Evolutionary conservation across 345 rosid species (phyloP), one percentile per base, ranked within the genome.

Genomic region (Populus tremula): DNA sequence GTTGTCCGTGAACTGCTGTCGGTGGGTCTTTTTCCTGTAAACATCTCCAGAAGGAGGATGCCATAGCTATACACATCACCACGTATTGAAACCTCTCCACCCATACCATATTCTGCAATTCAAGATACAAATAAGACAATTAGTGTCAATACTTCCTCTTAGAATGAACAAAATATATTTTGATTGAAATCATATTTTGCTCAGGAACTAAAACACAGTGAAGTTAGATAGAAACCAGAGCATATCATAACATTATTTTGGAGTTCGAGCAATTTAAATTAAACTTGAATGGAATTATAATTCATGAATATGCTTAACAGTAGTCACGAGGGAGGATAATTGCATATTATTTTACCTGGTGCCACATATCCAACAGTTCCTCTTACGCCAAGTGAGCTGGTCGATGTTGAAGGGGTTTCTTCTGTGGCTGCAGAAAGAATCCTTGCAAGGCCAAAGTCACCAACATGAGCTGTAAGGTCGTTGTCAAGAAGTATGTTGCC

Each of bases 351-450:
- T 13, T 13, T 68, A 70, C 82, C 82, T 74, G 78, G 78, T 16
- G 78, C 78, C 27, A 75, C 71, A 69, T 80, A 80, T 33, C 82
- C 82, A 27, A 80, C 53, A 0, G 82, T 80, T 70, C 82, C 78
- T 27, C 64, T 70, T 17, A 74, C 38, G 62, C 78, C 75, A 49
- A 53, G 20, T 13, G 67, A 45, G 67, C 78, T 70, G 18, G 35
- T 49, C 4, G n/a, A 36, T 5, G 45, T 61, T 31, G 39, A 27
- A 75, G 33, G 8, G 21, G 20, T 36, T 47, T 47, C 53, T 0
- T 16, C 64, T 45, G 10, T 23, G 53, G 31, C 16, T 27, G 65
- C 21, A 18, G 75, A 75, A 6, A 80, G 35, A 12, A 75, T 50
- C 76, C 4, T 80, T 70, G 82, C 72, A 2, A 70, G 41, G 5